phyloP scores from a whole-genome alignment of 129 eudicot species.

The Saposhnikovia divaricata region DNA sequence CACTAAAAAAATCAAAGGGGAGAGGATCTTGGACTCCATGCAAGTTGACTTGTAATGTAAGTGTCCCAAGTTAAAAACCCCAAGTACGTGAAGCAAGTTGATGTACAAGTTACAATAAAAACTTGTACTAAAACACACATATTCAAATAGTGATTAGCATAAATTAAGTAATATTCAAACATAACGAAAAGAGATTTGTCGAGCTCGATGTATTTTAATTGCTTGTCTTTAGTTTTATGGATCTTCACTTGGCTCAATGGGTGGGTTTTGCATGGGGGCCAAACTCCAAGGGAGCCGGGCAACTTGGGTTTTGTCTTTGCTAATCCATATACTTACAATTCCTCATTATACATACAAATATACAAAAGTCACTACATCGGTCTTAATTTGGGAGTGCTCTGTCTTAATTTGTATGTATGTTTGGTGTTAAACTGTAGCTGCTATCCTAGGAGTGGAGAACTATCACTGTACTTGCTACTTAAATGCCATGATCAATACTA shows the following conservation, averaged over 20 bases:
- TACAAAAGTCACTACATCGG: neutral
- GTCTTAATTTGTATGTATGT: neutral
- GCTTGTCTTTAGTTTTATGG: conserved; percentile 31
- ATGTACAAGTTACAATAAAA: neutral
- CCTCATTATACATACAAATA: neutral
- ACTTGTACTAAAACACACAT: neutral
- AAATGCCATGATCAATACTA: neutral
- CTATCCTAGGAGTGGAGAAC: neutral
- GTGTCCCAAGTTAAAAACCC: neutral
- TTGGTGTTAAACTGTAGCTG: neutral
- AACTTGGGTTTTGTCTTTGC: conserved; percentile 27
- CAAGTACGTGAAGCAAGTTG: conserved; percentile 1
- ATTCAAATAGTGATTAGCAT: neutral
- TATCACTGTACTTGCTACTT: conserved; percentile 6
- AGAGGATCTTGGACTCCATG: conserved; percentile 33
- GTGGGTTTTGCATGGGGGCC: conserved; percentile 24
- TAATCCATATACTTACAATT: conserved; percentile 20
- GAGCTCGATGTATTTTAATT: conserved; percentile 43
- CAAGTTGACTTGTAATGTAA: conserved; percentile 28
- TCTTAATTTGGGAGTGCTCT: conserved; percentile 7
- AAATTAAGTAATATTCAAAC: conserved; percentile 7
- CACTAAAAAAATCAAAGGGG: conserved; percentile 1
- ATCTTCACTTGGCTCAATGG: conserved; percentile 66
- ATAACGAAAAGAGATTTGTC: conserved; percentile 25
- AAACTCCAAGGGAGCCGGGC: conserved; percentile 38